Conservation (phyloP, 176 grass and related monocot species). For the Hsuehochloa calcarea region DNA sequence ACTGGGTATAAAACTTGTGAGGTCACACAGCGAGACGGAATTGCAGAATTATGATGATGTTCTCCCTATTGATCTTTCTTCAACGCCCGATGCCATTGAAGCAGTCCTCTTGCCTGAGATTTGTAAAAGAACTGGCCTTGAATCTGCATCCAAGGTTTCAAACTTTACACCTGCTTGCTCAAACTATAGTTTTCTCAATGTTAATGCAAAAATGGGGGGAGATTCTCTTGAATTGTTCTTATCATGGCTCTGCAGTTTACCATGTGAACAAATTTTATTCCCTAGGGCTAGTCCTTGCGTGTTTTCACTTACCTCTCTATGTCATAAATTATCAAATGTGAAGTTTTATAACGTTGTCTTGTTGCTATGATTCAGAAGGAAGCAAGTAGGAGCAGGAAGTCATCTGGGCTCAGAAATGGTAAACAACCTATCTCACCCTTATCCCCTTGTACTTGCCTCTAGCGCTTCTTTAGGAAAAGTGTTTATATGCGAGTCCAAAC, state of each 20-base stretch:
- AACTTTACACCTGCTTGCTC: background rate
- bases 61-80: conserved; percentile 41
- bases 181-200: background rate
- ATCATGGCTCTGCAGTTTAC: background rate
- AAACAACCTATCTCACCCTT: background rate
- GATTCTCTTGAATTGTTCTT: background rate
- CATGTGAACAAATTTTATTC: background rate
- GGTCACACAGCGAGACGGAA: conserved; percentile 26
- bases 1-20: conserved; percentile 40
- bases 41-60: conserved; percentile 31
- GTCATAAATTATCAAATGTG: background rate
- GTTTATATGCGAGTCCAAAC: background rate
- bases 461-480: background rate
- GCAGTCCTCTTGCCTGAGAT: conserved; percentile 35
- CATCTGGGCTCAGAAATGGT: conserved; percentile 8
- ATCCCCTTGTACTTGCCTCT: background rate
- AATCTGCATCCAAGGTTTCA: conserved; percentile 15
- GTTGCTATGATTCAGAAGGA: conserved; percentile 18
- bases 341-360: background rate
- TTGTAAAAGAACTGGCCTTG: background rate
- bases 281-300: background rate
- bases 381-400: conserved; percentile 11
- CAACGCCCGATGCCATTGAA: conserved; percentile 50
- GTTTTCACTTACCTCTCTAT: background rate
- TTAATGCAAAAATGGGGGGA: background rate